Evolutionary conservation across 2,329 filamentous ascomycete species (phyloP), one percentile per base, ranked within the genome.

Genomic region (Aspergillus japonicus): DNA sequence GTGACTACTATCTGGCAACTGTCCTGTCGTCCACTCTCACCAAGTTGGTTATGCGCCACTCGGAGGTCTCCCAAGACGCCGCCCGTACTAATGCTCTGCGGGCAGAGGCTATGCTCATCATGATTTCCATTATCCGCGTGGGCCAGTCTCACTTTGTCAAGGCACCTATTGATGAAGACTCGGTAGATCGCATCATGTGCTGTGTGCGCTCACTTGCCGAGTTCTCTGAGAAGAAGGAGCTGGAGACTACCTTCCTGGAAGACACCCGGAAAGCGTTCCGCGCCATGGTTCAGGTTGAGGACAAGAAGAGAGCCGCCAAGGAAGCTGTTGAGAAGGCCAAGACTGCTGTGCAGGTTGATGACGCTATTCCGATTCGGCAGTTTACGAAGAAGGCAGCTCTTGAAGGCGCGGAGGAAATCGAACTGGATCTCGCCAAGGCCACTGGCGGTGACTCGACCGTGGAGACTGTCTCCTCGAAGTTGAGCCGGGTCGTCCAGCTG

Each of bases 101-200:
- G 53, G 95, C 95, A 3, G 95, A 99, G 77, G 95, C 95, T 49
- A 99, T 99, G 95, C 85, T 99, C 56, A 98, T 99, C 74, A 96
- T 98, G 93, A 96, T 99, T 69, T 98, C 95, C 5, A 96, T 99
- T 67, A 92, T 99, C 66, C 92, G 95, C 53, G 95, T 97, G 62
- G 95, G 95, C 47, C 95, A 99, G 78, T 98, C 94, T n/a, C 92
- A 96, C 65, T 99, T 99, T 68, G 95, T 96, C 72, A 98, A 98
- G 81, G 90, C 92, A 1, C 91, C 92, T 2, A 98, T 99, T 65
- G 95, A 99, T 64, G 95, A 99, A 75, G 95, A 99, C 75, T 97
- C 95, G 0, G 86, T 98, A n/a, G 95, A 99, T 76, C 89, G 95
- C 69, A 94, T 99, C 75, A 98, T 99, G 95, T 92, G 92, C 44